Percentiles rank a stretch among this genome's conserved stretches.
Evolutionary conservation across 495 filamentous ascomycete species (phyloP).

Genomic region (Penicillium pulvis): DNA sequence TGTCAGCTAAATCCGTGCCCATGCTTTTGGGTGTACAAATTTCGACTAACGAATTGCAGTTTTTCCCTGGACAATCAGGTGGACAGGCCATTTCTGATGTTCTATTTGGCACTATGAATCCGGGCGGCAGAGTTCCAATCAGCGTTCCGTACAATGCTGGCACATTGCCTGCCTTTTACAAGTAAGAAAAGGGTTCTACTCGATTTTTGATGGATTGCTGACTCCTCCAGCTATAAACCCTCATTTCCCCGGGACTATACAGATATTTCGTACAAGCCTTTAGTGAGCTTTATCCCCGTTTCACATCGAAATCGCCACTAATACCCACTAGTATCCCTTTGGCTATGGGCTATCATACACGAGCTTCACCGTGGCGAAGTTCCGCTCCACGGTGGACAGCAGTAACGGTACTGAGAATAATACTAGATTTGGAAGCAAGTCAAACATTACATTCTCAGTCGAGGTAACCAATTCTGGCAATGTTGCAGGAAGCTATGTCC

Average conservation of each 20-base stretch:
- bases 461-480: conserved; percentile 33
- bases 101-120: conserved; percentile 8
- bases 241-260: conserved; percentile 10
- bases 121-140: conserved; percentile 16
- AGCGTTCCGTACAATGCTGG: conserved; percentile 13
- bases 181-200: neutral
- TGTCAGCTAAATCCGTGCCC: neutral
- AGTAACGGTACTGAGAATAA: neutral
- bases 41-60: neutral
- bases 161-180: conserved; percentile 14
- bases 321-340: conserved; percentile 16
- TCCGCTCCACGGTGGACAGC: neutral
- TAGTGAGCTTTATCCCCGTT: neutral
- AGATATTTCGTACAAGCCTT: conserved; percentile 6
- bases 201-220: neutral
- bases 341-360: conserved; percentile 17
- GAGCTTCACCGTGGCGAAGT: conserved; percentile 1
- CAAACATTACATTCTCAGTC: conserved; percentile 35
- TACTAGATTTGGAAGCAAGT: no score
- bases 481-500: conserved; percentile 37
- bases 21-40: neutral
- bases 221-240: conserved; percentile 8
- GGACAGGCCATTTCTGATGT: conserved; percentile 13
- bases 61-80: conserved; percentile 16
- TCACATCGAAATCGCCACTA: neutral